phyloP scores from a whole-genome alignment of 352 stramenopile species.

The Phytophthora sojae region DNA sequence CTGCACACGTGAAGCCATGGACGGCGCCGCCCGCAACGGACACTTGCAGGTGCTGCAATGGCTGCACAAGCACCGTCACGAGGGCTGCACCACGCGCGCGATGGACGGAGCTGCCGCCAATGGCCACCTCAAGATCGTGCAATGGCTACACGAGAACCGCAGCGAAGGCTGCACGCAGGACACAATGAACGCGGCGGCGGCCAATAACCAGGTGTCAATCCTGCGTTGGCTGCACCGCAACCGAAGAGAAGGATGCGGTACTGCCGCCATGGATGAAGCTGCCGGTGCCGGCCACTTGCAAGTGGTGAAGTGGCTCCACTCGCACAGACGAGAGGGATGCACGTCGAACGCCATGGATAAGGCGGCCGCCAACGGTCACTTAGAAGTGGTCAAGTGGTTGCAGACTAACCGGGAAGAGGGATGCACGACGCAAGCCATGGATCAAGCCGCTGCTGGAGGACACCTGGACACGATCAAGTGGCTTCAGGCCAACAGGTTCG shows the following conservation, averaged over 20 bases:
- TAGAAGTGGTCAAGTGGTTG: slow-evolving; percentile 42
- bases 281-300: slow-evolving; percentile 28
- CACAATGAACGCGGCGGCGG: slow-evolving; percentile 35
- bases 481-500: slow-evolving; percentile 33
- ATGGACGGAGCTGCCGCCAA: slow-evolving; percentile 31
- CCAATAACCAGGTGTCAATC: slow-evolving; percentile 28
- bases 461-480: slow-evolving; percentile 37
- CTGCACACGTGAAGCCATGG: slow-evolving; percentile 42
- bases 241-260: slow-evolving; percentile 33
- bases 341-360: slow-evolving; percentile 44
- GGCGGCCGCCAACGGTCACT: slow-evolving; percentile 36
- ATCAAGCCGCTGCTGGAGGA: slow-evolving; percentile 28
- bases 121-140: slow-evolving; percentile 36
- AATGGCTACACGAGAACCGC: slow-evolving; percentile 40
- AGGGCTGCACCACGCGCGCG: slow-evolving; percentile 42
- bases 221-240: slow-evolving; percentile 34
- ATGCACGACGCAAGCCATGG: slow-evolving; percentile 34
- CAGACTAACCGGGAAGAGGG: slow-evolving; percentile 39
- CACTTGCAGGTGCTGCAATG: slow-evolving; percentile 36
- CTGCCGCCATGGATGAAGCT: slow-evolving; percentile 34
- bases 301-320: slow-evolving; percentile 37
- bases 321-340: slow-evolving; percentile 30
- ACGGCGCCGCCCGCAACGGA: slow-evolving; percentile 36
- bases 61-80: slow-evolving; percentile 38
- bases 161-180: slow-evolving; percentile 32